phyloP scores from a whole-genome alignment of 192 early-diverging fungal genomes.

The Rhizophagus sp. region DNA sequence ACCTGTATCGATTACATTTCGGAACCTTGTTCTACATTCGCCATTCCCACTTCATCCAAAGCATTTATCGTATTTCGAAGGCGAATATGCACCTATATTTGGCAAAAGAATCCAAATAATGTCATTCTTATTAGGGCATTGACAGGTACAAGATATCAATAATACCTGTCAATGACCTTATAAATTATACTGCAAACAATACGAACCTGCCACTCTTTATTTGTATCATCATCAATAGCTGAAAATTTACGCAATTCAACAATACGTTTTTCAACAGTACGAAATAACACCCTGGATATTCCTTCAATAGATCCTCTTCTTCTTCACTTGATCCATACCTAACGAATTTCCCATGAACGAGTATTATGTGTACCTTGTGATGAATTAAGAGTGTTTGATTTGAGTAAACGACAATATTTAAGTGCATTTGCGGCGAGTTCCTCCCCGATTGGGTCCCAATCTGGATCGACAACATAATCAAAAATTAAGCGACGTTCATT shows the following conservation, averaged over 20 bases:
- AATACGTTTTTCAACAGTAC: slow-evolving; percentile 2
- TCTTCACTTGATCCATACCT: slow-evolving; percentile 8
- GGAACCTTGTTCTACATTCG: slow-evolving; percentile 2
- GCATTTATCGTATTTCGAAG: slow-evolving; percentile 19
- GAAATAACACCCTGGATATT: slow-evolving; percentile 21
- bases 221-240: slow-evolving; percentile 8
- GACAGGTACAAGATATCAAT: slow-evolving; percentile 5
- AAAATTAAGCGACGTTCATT: background rate
- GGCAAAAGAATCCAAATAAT: slow-evolving; percentile 15
- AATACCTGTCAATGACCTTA: background rate
- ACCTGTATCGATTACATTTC: slow-evolving; percentile 19
- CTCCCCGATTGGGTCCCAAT: slow-evolving; percentile 22
- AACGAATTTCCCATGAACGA: slow-evolving; percentile 19
- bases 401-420: slow-evolving; percentile 14
- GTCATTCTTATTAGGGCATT: slow-evolving; percentile 19
- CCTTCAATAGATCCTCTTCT: background rate
- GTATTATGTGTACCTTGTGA: background rate
- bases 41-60: slow-evolving; percentile 2
- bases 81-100: slow-evolving; percentile 19
- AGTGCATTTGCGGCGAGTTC: slow-evolving; percentile 24
- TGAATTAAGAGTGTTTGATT: slow-evolving; percentile 12
- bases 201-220: slow-evolving; percentile 20
- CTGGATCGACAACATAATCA: slow-evolving; percentile 23
- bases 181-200: slow-evolving; percentile 21
- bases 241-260: background rate